Base-by-base conservation (phyloP, 2,329 filamentous ascomycete species). In the Pseudogymnoascus sp. region DNA sequence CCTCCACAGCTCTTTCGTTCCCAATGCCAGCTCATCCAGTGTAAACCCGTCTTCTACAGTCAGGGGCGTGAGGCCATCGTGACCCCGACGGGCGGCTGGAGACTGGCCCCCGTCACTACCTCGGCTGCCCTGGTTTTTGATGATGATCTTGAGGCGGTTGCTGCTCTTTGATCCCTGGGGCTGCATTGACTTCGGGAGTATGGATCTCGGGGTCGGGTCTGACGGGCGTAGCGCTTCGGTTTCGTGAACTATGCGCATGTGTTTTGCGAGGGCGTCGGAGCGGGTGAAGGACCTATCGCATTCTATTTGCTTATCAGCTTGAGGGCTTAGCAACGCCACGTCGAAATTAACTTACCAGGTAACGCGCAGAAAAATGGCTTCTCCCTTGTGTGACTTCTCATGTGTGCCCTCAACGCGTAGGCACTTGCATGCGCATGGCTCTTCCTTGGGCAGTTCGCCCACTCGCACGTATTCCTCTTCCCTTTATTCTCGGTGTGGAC, bases 381-480 rank as follows among this genome's bases (percentile, higher is more conserved):
- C 81, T 99, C 95, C 72, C 95, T 85, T 1, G 95, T 99, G 75
- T 99, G 95, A 74, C 93, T 97, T 69, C 95, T 83, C 93, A 99
- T 96, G 73, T 99, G 95, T 9, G 95, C 95, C 75, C 96, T 93
- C 67, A 99, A 79, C 4, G 95, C 95, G 77, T 99, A 99, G 2
- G 91, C 95, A 71, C 92, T 96, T 1, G 93, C 93, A 77, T 99
- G 95, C 17, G 91, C 87, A 76, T 95, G 86, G 65, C 92, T 91
- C 78, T 96, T 97, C 66, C 93, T 80, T 62, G 82, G 83, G 75
- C 95, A 99, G 68, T 93, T 93, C 65, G 84, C 86, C 95, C 95
- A 99, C 77, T 97, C 93, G 77, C 95, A 99, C n/a, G 91, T 92
- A 75, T 97, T 97, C 75, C 95, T 96, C 78, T 96, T 96, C 78